Evolutionary conservation across 202 grass and related monocot species (phyloP).

Genomic region (Cymbopogon flexuosus): DNA sequence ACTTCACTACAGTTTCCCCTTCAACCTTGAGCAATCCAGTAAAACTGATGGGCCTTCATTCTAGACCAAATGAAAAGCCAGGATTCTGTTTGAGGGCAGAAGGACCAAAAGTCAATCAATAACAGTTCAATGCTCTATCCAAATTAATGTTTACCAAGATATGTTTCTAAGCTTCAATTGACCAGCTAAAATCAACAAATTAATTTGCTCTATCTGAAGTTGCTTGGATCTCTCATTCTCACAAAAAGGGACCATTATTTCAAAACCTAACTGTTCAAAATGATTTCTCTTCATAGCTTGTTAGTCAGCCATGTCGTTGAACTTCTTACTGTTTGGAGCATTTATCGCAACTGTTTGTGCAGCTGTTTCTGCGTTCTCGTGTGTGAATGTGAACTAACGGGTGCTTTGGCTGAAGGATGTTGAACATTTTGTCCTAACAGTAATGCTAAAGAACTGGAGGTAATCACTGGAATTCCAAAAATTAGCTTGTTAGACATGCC

Average conservation of each 20-base stretch:
- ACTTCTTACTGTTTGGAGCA: background rate
- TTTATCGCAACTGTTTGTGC: background rate
- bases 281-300: background rate
- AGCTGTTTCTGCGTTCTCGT: background rate
- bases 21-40: constrained; percentile 52
- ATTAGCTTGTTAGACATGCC: background rate
- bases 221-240: constrained; percentile 1
- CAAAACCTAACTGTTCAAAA: background rate
- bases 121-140: constrained; percentile 24
- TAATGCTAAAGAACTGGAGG: background rate
- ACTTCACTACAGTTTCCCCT: constrained; percentile 44
- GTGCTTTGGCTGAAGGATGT: background rate
- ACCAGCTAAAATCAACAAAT: background rate
- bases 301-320: background rate
- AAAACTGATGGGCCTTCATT: constrained; percentile 51
- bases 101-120: constrained; percentile 46
- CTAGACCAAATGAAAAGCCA: constrained; percentile 77
- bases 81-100: constrained; percentile 67
- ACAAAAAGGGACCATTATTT: background rate
- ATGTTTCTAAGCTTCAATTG: constrained; percentile 23
- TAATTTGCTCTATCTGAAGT: background rate
- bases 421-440: background rate
- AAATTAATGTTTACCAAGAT: constrained; percentile 33
- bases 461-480: background rate
- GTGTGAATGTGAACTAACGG: background rate